Base-by-base conservation (phyloP, 768 basidiomycete genomes). In the Lentinula edodes region DNA sequence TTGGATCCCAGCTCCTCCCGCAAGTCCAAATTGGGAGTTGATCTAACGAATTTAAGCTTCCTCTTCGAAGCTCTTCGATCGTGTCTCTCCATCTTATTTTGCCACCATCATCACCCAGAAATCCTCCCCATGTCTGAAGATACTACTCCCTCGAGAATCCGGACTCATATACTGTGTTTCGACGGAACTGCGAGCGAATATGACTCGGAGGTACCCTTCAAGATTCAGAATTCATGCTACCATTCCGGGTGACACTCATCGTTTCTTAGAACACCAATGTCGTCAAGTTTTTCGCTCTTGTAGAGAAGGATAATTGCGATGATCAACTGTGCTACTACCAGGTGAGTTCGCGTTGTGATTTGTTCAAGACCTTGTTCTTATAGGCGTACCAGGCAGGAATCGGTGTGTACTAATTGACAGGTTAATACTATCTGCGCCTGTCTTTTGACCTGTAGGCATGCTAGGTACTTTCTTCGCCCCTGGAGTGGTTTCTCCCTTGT, bases 141-240 rank as follows among this genome's bases (percentile, higher is more conserved):
- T 59, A 64, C 52, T 32, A 62, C 66, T 46, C 61, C 60, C 20
- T 53, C 57, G 15, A 66, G 56, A 20, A 67, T 77, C 9, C 79
- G 83, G 36, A 79, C 78, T 0, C 77, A 88, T 34, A 75, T 89
- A 35, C 74, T 90, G 23, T 88, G 86, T 70, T 90, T 90, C 66
- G 89, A 90, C 64, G 89, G 89, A 12, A 89, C 89, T 3, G 70
- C 78, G 2, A 76, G 76, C 58, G 78, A 84, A 65, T 89, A 81
- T 63, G 72, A 77, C 62, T 68, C 72, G 3, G 66, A 70, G 61
- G 87, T 86, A 82, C 66, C 1, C 42, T 58, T 10, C 36, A 23
- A 10, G 16, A 38, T 58, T 10, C 36, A 16, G 12, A 10, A 32
- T 41, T 10, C 10, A 13, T 52, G 16, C 6, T 18, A 16, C 15